These are phyloP conservation scores for Russula vinacea DNA, from an alignment of 768 basidiomycete genomes.

Conservation along the genomic window DNA sequence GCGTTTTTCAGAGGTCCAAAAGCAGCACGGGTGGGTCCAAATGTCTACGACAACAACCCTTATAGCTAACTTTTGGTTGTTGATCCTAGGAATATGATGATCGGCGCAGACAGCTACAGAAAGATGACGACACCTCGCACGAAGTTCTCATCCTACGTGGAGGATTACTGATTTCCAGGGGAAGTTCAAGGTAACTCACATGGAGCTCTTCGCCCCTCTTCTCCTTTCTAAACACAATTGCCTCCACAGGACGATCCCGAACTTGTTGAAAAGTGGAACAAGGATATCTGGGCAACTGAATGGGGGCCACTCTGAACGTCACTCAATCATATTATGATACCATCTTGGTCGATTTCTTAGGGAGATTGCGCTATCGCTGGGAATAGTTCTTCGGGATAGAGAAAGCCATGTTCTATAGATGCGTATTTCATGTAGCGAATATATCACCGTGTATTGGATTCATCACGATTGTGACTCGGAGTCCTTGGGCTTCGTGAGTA, in stretches of 20 bases:
- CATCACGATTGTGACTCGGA: slow-evolving; percentile 15
- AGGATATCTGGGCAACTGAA: slow-evolving; percentile 55
- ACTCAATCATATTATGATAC: neutral
- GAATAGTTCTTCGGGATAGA: neutral
- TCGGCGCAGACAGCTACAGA: slow-evolving; percentile 56
- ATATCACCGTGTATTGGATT: slow-evolving; percentile 12
- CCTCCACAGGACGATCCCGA: slow-evolving; percentile 54
- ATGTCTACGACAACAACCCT: neutral
- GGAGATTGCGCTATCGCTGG: no score
- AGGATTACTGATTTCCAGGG: slow-evolving; percentile 68
- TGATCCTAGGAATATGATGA: slow-evolving; percentile 46
- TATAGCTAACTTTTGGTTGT: slow-evolving; percentile 17
- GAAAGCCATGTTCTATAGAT: slow-evolving; percentile 5
- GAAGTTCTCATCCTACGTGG: slow-evolving; percentile 64
- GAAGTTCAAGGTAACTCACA: slow-evolving; percentile 55
- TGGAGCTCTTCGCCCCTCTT: slow-evolving; percentile 9
- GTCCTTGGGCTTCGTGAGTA: slow-evolving; percentile 43
- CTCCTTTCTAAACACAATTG: neutral
- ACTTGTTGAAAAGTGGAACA: slow-evolving; percentile 76
- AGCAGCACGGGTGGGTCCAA: slow-evolving; percentile 59
- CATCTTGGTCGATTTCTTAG: no score
- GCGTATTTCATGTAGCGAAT: slow-evolving; percentile 20
- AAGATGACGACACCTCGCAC: slow-evolving; percentile 47
- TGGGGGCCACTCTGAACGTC: slow-evolving; percentile 32
- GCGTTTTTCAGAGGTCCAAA: slow-evolving; percentile 59